Percentiles rank a stretch among this genome's conserved stretches.
Conservation (phyloP, 169 alveolate species). For the Perkinsus olseni region DNA sequence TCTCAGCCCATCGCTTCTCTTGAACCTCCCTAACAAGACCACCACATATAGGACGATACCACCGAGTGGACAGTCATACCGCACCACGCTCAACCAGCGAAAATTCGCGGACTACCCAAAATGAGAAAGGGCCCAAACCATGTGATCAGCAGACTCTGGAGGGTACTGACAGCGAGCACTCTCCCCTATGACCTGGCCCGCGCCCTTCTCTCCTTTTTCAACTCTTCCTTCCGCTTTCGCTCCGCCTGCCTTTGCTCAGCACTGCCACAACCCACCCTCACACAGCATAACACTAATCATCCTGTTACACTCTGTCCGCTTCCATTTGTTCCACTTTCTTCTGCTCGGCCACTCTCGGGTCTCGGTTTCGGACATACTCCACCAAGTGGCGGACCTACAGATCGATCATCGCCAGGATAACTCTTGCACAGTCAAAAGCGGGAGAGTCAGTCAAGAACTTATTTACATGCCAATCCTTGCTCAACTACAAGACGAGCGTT, state of each 20-base stretch:
- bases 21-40: neutral
- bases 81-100: no score
- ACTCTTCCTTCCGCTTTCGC: neutral
- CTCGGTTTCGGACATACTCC: conserved; percentile 44
- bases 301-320: conserved; percentile 19
- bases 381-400: conserved; percentile 35
- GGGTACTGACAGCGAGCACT: no score
- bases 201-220: conserved; percentile 9
- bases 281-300: neutral
- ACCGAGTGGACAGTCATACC: no score
- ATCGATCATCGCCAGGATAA: neutral
- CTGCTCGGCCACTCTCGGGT: conserved; percentile 39
- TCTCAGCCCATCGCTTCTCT: neutral
- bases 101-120: no score
- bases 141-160: no score
- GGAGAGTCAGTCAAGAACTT: no score
- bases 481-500: no score
- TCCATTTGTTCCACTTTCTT: conserved; percentile 37
- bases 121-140: no score
- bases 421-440: neutral
- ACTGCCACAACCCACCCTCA: no score
- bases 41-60: no score
- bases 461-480: no score
- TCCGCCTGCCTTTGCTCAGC: neutral
- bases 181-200: neutral